Percentiles rank a stretch among this genome's conserved stretches.
phyloP scores from a whole-genome alignment of 2,329 filamentous ascomycete genomes.

The Hymenotorrendiella dingleyae region DNA sequence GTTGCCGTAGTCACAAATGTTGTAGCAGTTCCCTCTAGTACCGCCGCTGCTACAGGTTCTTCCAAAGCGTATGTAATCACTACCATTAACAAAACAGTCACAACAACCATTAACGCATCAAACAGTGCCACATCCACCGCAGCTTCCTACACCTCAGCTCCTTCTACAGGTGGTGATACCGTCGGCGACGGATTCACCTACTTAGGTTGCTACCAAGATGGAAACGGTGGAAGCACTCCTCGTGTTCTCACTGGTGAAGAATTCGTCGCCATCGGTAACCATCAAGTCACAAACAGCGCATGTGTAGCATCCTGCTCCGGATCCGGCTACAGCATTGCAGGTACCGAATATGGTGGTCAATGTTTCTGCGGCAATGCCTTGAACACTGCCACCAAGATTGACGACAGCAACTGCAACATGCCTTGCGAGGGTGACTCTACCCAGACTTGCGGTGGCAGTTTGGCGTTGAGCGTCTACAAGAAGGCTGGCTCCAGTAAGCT shows the following conservation, averaged over 20 bases:
- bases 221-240: conserved; percentile 22
- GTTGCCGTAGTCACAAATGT: neutral
- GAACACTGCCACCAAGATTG: conserved; percentile 35
- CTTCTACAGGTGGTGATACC: neutral
- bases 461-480: conserved; percentile 40
- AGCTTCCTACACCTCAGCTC: neutral
- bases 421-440: conserved; percentile 43
- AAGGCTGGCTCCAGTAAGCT: conserved; percentile 1
- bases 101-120: neutral
- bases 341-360: conserved; percentile 42
- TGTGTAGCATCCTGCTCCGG: conserved; percentile 44
- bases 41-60: neutral
- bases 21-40: conserved; percentile 2
- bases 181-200: conserved; percentile 33
- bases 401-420: conserved; percentile 41
- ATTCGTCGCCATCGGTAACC: conserved; percentile 36
- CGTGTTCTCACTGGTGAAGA: conserved; percentile 37
- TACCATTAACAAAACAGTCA: neutral
- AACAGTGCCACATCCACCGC: conserved; percentile 1
- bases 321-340: conserved; percentile 40
- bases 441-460: conserved; percentile 46
- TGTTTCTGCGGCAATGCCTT: conserved; percentile 44
- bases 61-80: conserved; percentile 11
- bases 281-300: conserved; percentile 36
- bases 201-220: conserved; percentile 37